Conservation (phyloP, 2,329 filamentous ascomycete species). For the Cladosporium austrohemisphaericum region DNA sequence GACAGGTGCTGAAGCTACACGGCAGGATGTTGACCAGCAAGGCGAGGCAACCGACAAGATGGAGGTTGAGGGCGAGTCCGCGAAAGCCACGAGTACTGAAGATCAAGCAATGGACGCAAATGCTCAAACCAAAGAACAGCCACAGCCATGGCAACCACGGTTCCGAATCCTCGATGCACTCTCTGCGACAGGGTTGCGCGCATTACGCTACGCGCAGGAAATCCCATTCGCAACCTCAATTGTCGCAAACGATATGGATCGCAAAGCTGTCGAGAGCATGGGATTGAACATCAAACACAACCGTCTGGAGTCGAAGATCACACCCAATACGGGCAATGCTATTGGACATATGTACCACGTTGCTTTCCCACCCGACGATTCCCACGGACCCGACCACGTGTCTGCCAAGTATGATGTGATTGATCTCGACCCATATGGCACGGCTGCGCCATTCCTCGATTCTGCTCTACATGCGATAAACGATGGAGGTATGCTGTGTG, state of each 20-base stretch:
- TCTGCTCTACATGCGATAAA: slow-evolving; percentile 81
- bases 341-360: slow-evolving; percentile 82
- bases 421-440: slow-evolving; percentile 93
- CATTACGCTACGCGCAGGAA: slow-evolving; percentile 86
- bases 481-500: slow-evolving; percentile 85
- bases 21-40: background rate
- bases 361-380: slow-evolving; percentile 31
- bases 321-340: slow-evolving; percentile 74
- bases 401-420: slow-evolving; percentile 77
- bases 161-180: slow-evolving; percentile 93
- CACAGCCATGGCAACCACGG: slow-evolving; percentile 33
- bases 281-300: slow-evolving; percentile 83
- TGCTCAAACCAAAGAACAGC: slow-evolving; percentile 7
- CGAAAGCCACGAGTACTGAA: background rate
- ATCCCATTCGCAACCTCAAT: slow-evolving; percentile 54
- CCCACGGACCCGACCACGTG: slow-evolving; percentile 36
- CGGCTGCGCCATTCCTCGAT: slow-evolving; percentile 87
- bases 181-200: slow-evolving; percentile 87
- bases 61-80: background rate
- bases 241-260: slow-evolving; percentile 81
- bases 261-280: slow-evolving; percentile 56
- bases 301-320: slow-evolving; percentile 65
- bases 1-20: slow-evolving; percentile 8
- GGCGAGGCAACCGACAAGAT: slow-evolving; percentile 2
- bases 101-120: slow-evolving; percentile 16